Base-by-base conservation (phyloP, 805 yeast species). In the Kregervanrija pseudodelftensis region DNA sequence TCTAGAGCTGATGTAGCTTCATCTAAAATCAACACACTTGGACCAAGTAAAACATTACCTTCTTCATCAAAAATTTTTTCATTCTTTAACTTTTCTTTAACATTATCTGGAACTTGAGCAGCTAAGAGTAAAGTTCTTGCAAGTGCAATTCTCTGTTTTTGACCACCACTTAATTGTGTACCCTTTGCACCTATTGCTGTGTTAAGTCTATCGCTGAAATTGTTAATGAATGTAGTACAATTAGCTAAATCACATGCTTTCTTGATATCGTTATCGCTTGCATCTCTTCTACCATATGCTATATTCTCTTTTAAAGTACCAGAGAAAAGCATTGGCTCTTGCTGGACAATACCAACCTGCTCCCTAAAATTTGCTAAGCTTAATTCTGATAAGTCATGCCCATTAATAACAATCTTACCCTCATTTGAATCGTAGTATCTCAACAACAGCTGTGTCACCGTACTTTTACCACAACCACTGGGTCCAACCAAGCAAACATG, bases 1-100 rank as follows among this genome's bases (percentile, higher is more conserved):
- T 91, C 98, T 42, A 91, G 68, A 0, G 97, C 97, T 32, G 95
- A 85, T 0, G 98, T 91, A 11, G 97, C 96, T 61, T 91, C 98
- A 61, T 91, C 98, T 47, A 91, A 66, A 31, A 91, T 79, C 46
- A 91, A 67, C n/a, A 91, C 73, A 7, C 82, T 73, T 2, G 98
- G 97, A 38, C 80, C 73, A 22, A 61, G 46, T 10, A 61, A 44
- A 30, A 56, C 42, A 17, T 53, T 58, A 13, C 56, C 58, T 4
- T 57, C 50, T 2, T 52, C 47, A 36, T 56, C 58, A 37, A 52
- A 51, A 11, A 57, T 51, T 28, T 51, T 44, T 4, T 46, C 36
- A 30, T 43, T 17, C 3, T 14, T n/a, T 30, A 53, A 36, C 14
- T 44, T 42, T 4, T 37, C 15, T 32, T n/a, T 41, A 8, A 46